Evolutionary conservation across 2,329 filamentous ascomycete genomes (phyloP).

Genomic region (Aspergillus caelatus): DNA sequence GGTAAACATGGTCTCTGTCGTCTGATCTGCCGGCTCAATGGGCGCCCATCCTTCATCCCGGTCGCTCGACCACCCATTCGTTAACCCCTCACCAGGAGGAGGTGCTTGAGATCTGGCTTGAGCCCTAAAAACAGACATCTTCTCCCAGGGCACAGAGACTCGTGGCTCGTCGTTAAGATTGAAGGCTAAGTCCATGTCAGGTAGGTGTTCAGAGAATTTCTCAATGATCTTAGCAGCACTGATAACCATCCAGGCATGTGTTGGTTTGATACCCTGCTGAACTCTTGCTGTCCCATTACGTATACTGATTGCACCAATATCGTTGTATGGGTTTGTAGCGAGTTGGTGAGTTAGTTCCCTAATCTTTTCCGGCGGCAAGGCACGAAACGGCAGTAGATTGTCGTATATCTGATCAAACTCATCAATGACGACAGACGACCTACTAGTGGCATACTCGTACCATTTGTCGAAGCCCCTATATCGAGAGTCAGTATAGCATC

Average conservation of each 20-base stretch:
- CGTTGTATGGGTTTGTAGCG: constrained; percentile 57
- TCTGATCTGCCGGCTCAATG: constrained; percentile 38
- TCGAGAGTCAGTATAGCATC: constrained; percentile 12
- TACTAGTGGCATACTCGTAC: constrained; percentile 59
- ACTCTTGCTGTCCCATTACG: constrained; percentile 56
- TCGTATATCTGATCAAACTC: constrained; percentile 63
- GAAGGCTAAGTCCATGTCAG: constrained; percentile 66
- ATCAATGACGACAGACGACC: constrained; percentile 58
- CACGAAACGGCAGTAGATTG: constrained; percentile 60
- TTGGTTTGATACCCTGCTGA: constrained; percentile 54
- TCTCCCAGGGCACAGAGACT: constrained; percentile 56
- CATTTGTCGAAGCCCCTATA: constrained; percentile 59
- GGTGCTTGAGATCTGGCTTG: constrained; percentile 25
- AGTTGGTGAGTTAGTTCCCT: constrained; percentile 56
- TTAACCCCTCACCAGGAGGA: constrained; percentile 24
- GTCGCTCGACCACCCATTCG: constrained; percentile 39
- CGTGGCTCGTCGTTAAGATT: constrained; percentile 65
- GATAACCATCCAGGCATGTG: constrained; percentile 62
- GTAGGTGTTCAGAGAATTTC: constrained; percentile 56
- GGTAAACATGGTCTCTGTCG: constrained; percentile 40
- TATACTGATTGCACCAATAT: constrained; percentile 59
- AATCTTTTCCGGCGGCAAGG: constrained; percentile 54
- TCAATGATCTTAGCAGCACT: constrained; percentile 58
- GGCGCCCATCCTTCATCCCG: constrained; percentile 42
- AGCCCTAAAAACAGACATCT: constrained; percentile 40